Percentiles rank a stretch among this genome's conserved stretches.
These are phyloP conservation scores for Centrapalus pauciflorus DNA, from an alignment of 129 eudicot genomes.

Conservation along the genomic window DNA sequence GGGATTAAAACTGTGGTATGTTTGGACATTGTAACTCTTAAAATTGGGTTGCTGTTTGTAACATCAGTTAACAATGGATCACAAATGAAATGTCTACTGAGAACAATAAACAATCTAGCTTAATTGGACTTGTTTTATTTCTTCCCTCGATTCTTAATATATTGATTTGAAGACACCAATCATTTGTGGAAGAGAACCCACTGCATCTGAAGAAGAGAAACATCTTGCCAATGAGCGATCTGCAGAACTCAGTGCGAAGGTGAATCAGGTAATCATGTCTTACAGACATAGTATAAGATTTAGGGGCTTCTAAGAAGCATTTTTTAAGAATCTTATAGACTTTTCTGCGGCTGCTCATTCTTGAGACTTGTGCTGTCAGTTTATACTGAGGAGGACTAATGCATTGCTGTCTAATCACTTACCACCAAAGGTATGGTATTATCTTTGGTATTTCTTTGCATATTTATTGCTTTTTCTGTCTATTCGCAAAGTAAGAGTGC, in stretches of 20 bases:
- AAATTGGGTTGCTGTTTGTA: neutral
- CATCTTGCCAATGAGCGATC: slow-evolving; percentile 75
- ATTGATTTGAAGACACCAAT: slow-evolving; percentile 61
- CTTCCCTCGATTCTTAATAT: neutral
- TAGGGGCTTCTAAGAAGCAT: neutral
- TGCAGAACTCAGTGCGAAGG: slow-evolving; percentile 88
- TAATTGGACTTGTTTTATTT: neutral
- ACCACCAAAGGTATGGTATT: slow-evolving; percentile 81
- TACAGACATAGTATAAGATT: neutral
- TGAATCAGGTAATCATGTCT: slow-evolving; percentile 70
- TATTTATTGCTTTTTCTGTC: neutral
- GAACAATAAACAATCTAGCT: neutral
- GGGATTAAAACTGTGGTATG: slow-evolving; percentile 1
- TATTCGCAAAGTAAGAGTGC: neutral
- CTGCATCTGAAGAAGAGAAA: slow-evolving; percentile 80
- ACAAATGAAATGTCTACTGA: neutral
- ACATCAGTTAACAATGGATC: slow-evolving; percentile 5
- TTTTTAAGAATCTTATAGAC: no score
- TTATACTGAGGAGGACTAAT: slow-evolving; percentile 92
- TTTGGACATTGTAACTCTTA: neutral
- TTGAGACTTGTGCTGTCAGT: slow-evolving; percentile 42
- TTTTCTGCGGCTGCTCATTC: slow-evolving; percentile 4
- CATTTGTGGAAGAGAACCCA: slow-evolving; percentile 90
- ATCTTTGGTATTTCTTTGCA: neutral
- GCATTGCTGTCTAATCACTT: slow-evolving; percentile 88